Percentiles rank a stretch among this genome's conserved stretches.
Evolutionary conservation across 2,329 filamentous ascomycete species (phyloP).

Genomic region (Biscogniauxia mediterranea): DNA sequence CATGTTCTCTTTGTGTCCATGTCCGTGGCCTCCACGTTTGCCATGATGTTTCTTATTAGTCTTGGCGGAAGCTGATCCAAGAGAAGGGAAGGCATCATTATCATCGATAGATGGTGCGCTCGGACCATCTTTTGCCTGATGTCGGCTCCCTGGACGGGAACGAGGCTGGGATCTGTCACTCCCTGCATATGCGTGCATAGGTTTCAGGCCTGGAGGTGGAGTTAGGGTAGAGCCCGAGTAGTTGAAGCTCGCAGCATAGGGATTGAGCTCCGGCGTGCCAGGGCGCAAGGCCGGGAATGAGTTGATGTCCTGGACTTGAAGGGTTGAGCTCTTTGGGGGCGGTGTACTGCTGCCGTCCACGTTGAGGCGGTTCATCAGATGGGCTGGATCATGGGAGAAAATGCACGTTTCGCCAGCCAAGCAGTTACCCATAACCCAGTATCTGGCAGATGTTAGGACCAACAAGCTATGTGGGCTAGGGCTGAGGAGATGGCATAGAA

Average conservation of each 20-base stretch:
- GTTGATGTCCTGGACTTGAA: conserved; percentile 80
- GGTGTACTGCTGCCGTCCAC: conserved; percentile 68
- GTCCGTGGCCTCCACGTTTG: conserved; percentile 81
- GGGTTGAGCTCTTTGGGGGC: conserved; percentile 63
- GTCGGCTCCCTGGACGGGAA: conserved; percentile 82
- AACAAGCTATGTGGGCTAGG: conserved; percentile 58
- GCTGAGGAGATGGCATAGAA: conserved; percentile 28
- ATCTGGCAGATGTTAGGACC: conserved; percentile 54
- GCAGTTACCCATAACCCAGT: conserved; percentile 95
- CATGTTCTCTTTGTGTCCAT: conserved; percentile 65
- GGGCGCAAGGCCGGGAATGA: conserved; percentile 77
- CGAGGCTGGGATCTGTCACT: conserved; percentile 66
- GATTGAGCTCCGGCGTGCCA: conserved; percentile 55
- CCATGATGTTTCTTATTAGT: conserved; percentile 89
- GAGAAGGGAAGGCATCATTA: conserved; percentile 88
- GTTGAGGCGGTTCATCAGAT: conserved; percentile 77
- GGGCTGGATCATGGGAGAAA: conserved; percentile 92
- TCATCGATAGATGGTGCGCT: conserved; percentile 82
- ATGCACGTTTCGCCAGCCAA: conserved; percentile 91
- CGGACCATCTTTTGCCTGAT: conserved; percentile 61
- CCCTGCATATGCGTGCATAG: conserved; percentile 50
- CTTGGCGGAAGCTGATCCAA: conserved; percentile 74
- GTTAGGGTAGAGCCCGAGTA: conserved; percentile 55
- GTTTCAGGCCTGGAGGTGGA: conserved; percentile 69
- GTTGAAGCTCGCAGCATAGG: conserved; percentile 50